Conservation (phyloP, 139 green algal species). For the Tetraselmis chui region DNA sequence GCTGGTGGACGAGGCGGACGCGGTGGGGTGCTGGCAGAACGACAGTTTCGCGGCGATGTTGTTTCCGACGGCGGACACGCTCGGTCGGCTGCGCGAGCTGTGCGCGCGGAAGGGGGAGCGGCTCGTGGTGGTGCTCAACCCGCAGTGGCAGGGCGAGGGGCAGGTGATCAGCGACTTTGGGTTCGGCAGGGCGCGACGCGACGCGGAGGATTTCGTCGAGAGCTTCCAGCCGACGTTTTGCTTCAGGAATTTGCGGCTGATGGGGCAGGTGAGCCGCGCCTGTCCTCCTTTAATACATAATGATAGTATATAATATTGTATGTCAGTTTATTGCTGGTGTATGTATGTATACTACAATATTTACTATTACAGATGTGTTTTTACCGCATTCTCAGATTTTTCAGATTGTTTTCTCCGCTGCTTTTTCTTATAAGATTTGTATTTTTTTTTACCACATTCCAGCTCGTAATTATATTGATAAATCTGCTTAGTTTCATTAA, state of each 20-base stretch:
- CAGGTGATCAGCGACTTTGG: slow-evolving; percentile 43
- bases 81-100: slow-evolving; percentile 25
- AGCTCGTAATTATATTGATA: too few relatives aligned
- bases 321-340: too few relatives aligned
- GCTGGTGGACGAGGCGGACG: slow-evolving; percentile 45
- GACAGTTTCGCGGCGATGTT: slow-evolving; percentile 35
- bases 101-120: slow-evolving; percentile 11
- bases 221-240: slow-evolving; percentile 59
- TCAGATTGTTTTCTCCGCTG: too few relatives aligned
- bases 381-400: too few relatives aligned
- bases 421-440: too few relatives aligned
- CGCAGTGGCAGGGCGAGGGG: slow-evolving; percentile 46
- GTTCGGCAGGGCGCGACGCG: slow-evolving; percentile 39
- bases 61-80: slow-evolving; percentile 41
- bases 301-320: too few relatives aligned
- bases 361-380: too few relatives aligned
- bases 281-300: too few relatives aligned
- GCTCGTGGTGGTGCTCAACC: slow-evolving; percentile 73
- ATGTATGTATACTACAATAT: too few relatives aligned
- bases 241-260: slow-evolving; percentile 45
- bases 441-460: too few relatives aligned
- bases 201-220: slow-evolving; percentile 37
- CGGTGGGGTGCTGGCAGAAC: slow-evolving; percentile 42
- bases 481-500: too few relatives aligned
- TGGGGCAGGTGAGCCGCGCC: neutral